Evolutionary conservation across 2,329 filamentous ascomycete species (phyloP).

Genomic region (Neonectria magnoliae): DNA sequence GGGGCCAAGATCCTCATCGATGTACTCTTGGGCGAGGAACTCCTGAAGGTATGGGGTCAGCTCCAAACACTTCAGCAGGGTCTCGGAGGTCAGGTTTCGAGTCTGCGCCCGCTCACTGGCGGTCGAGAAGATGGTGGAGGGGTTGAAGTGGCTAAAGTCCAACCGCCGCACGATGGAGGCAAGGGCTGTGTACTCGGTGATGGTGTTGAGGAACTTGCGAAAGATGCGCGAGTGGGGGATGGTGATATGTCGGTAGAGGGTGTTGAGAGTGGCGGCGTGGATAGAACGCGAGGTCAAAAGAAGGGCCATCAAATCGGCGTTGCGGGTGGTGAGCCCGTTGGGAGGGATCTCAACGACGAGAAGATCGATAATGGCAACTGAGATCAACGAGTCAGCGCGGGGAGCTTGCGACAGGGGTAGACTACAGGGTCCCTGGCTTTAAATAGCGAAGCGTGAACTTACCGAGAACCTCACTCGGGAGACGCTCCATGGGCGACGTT

Average conservation of each 20-base stretch:
- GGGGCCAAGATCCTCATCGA: constrained; percentile 79
- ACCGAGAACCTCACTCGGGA: constrained; percentile 79
- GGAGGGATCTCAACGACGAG: constrained; percentile 77
- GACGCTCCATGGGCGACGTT: constrained; percentile 68
- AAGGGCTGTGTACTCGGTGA: constrained; percentile 72
- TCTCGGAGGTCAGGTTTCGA: constrained; percentile 79
- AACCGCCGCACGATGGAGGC: constrained; percentile 81
- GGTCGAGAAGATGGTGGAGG: constrained; percentile 78
- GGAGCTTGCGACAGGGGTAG: constrained; percentile 25
- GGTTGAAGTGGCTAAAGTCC: constrained; percentile 89
- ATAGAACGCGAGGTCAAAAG: constrained; percentile 80
- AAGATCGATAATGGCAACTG: constrained; percentile 78
- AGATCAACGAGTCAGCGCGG: constrained; percentile 34
- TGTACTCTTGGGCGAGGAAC: constrained; percentile 82
- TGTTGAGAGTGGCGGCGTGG: constrained; percentile 76
- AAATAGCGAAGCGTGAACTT: constrained; percentile 48
- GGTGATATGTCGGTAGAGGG: constrained; percentile 82
- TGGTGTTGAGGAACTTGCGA: constrained; percentile 79
- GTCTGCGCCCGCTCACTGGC: constrained; percentile 79
- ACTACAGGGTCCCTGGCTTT: constrained; percentile 8
- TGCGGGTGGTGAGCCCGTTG: constrained; percentile 79
- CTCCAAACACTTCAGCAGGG: constrained; percentile 75
- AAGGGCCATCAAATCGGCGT: constrained; percentile 80
- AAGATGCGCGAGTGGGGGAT: constrained; percentile 87
- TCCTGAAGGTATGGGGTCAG: constrained; percentile 79